Evolutionary conservation across 225 moss, liverwort and hornwort species (phyloP), one percentile per base, ranked within the genome.

Genomic region (Climacium dendroides): DNA sequence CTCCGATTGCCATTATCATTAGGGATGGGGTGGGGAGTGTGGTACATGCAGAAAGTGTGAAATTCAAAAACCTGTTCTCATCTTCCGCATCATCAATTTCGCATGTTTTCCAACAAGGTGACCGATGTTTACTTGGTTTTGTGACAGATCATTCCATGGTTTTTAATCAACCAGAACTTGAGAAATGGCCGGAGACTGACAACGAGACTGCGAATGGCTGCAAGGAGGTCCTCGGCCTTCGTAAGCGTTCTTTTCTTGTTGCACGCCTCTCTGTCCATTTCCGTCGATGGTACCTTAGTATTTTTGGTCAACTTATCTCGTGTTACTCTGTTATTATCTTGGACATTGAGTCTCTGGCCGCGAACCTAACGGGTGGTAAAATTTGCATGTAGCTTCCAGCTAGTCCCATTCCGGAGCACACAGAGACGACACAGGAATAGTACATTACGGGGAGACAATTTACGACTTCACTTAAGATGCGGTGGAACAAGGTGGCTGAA

Each of bases 171-270:
- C 91, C 93, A 80, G 93, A 93, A 85, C 90, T 93, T 82, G 93
- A 93, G 82, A 93, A 93, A 67, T 93, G 93, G 93, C 93, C 93
- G 39, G 93, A 93, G 87, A 89, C 93, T 35, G 93, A 93, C 83
- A 92, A 93, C 77, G 93, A 92, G 82, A 82, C 92, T 82, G 91
- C 90, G 53, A 93, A 93, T 76, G 92, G 93, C 69, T 92, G 90
- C 89, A 93, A 93, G 88, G 93, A 93, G 64, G 90, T 93, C 63
- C 89, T 88, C 76, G 82, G 92, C 88, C 89, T 93, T 87, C 92
- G 93, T 93, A 92, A 92, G 93, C 74, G 85, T 85, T 85, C 82
- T 85, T 83, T 64, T 55, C 64, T 85, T 81, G 43, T 83, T 43
- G 85, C 83, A 74, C 65, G 35, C 66, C 35, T 57, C 77, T 64